These are phyloP conservation scores for Metarhizium guizhouense DNA, from an alignment of 2,329 filamentous ascomycete genomes.

Conservation along the genomic window DNA sequence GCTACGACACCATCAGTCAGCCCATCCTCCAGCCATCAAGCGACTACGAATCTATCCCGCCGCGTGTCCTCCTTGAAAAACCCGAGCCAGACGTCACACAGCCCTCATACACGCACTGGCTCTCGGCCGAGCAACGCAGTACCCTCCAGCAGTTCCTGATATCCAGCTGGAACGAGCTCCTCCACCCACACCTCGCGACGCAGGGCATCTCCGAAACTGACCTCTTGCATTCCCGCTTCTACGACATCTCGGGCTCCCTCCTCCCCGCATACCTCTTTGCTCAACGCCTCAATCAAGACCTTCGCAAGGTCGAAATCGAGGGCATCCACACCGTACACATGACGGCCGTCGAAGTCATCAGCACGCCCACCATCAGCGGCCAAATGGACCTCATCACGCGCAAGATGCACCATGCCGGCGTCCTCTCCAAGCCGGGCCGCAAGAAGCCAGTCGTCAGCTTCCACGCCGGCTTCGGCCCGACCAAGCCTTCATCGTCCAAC, in stretches of 20 bases:
- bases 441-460: conserved; percentile 7
- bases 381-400: conserved; percentile 35
- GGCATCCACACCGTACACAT: conserved; percentile 30
- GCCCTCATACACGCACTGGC: conserved; percentile 11
- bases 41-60: conserved; percentile 26
- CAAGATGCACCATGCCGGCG: conserved; percentile 15
- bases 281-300: conserved; percentile 31
- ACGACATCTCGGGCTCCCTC: conserved; percentile 40
- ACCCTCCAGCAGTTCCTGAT: conserved; percentile 33
- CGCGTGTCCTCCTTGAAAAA: conserved; percentile 30
- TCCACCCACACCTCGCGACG: conserved; percentile 24
- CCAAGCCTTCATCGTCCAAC: conserved; percentile 1
- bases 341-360: conserved; percentile 39
- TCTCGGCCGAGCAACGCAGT: conserved; percentile 31
- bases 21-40: conserved; percentile 34
- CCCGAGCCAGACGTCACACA: conserved; percentile 13
- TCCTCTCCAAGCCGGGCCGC: conserved; percentile 9
- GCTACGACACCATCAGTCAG: conserved; percentile 34
- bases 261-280: conserved; percentile 39
- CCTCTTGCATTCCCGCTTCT: conserved; percentile 38
- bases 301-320: conserved; percentile 26
- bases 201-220: conserved; percentile 31
- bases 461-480: conserved; percentile 1
- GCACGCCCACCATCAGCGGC: conserved; percentile 38
- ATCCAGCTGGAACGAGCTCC: conserved; percentile 33